These are phyloP conservation scores for Physcomitrellopsis africana DNA, from an alignment of 225 moss, liverwort and hornwort species.

Conservation along the genomic window DNA sequence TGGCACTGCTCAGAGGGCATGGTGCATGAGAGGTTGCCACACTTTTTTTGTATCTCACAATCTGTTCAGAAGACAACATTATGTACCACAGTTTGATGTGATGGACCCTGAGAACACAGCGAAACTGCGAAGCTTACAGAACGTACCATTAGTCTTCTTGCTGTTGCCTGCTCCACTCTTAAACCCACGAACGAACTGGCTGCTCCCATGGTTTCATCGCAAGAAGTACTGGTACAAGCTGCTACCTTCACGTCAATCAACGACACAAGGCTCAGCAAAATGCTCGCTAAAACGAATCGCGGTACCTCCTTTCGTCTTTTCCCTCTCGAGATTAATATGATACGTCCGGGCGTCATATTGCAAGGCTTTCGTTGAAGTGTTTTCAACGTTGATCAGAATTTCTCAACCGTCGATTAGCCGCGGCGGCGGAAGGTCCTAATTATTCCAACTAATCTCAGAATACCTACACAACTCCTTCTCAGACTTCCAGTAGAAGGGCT, in stretches of 20 bases:
- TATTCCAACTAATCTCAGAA: too few species aligned
- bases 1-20: too few species aligned
- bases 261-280: slow-evolving; percentile 19
- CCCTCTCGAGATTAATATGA: not conserved
- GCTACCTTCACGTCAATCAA: slow-evolving; percentile 13
- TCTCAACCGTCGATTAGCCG: too few species aligned
- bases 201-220: slow-evolving; percentile 13
- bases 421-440: too few species aligned
- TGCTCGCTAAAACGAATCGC: not conserved
- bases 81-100: too few species aligned
- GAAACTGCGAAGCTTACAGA: not conserved
- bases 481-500: too few species aligned
- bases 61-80: too few species aligned
- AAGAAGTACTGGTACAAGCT: not conserved
- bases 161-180: not conserved
- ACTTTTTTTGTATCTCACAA: not conserved
- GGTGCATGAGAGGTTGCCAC: not conserved
- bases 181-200: slow-evolving; percentile 20
- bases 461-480: too few species aligned
- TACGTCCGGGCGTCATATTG: slow-evolving; percentile 25
- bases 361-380: too few species aligned
- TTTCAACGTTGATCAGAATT: too few species aligned
- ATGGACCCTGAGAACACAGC: not conserved
- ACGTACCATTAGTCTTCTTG: slow-evolving; percentile 33
- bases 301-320: not conserved